Evolutionary conservation across 202 grass and related monocot species (phyloP).

Genomic region (Bolboschoenoplectus hybrid): DNA sequence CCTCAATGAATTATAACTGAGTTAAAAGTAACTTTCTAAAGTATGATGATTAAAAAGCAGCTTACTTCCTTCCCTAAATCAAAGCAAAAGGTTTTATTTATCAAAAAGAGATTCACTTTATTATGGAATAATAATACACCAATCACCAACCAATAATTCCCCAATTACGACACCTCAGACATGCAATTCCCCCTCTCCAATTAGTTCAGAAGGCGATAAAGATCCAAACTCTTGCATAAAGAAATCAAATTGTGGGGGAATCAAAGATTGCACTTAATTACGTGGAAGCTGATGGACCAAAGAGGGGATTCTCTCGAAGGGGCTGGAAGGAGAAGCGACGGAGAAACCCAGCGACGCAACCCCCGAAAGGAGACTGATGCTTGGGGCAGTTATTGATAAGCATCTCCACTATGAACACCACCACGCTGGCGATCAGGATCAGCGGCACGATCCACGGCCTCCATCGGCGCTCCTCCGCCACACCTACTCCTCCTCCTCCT

Average conservation of each 20-base stretch:
- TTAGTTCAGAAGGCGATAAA: background rate
- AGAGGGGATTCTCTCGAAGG: constrained; percentile 83
- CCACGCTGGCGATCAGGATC: constrained; percentile 76
- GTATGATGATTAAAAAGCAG: background rate
- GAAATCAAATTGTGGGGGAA: background rate
- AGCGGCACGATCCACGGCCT: constrained; percentile 85
- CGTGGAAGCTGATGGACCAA: constrained; percentile 78
- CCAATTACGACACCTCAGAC: background rate
- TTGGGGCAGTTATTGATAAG: constrained; percentile 84
- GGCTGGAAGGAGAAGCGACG: constrained; percentile 91
- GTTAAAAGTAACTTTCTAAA: background rate
- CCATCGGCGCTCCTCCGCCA: constrained; percentile 65
- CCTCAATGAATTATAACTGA: background rate
- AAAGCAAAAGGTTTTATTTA: background rate
- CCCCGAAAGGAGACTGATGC: constrained; percentile 44
- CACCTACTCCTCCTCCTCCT: constrained; percentile 30
- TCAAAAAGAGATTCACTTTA: background rate
- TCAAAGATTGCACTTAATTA: constrained; percentile 34
- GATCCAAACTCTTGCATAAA: background rate
- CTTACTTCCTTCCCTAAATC: background rate
- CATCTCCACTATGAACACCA: constrained; percentile 88
- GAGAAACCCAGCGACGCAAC: constrained; percentile 72
- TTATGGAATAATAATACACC: background rate
- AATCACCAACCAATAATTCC: constrained; percentile 1
- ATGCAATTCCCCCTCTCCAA: background rate